A percentile compares a stretch with the other conserved stretches of the same genome.
phyloP scores from a whole-genome alignment of 2,329 filamentous ascomycete species.

The Orbilia ellipsospora region DNA sequence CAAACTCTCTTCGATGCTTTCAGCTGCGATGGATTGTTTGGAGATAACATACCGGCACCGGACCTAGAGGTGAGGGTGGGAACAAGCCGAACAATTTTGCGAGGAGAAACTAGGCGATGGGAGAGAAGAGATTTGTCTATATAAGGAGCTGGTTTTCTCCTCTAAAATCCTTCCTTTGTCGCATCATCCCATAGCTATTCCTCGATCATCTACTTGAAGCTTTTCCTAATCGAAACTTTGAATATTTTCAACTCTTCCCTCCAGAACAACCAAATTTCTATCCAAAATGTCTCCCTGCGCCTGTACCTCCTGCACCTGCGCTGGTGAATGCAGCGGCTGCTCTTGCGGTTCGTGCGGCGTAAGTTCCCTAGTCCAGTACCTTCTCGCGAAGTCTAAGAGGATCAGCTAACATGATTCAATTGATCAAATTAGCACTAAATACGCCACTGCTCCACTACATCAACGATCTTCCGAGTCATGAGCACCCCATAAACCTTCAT shows the following conservation, averaged over 20 bases:
- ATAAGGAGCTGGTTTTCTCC: slow-evolving; percentile 24
- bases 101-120: not conserved
- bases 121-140: slow-evolving; percentile 23
- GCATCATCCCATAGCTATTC: too few species aligned
- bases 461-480: not conserved
- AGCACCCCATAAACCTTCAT: not conserved
- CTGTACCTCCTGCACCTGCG: slow-evolving; percentile 1
- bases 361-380: not conserved
- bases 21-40: too few species aligned
- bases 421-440: slow-evolving; percentile 3
- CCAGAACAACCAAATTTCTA: not conserved
- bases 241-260: too few species aligned
- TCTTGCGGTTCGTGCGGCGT: slow-evolving; percentile 21
- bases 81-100: too few species aligned
- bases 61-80: too few species aligned
- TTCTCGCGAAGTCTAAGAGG: too few species aligned
- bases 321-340: slow-evolving; percentile 4
- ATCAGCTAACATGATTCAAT: not conserved
- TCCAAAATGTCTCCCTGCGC: slow-evolving; percentile 10
- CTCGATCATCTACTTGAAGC: too few species aligned
- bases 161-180: not conserved
- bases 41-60: too few species aligned
- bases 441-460: not conserved
- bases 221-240: too few species aligned
- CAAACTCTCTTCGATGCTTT: too few species aligned